These are phyloP conservation scores for Cutaneotrichosporon mucoides DNA, from an alignment of 1,284 basidiomycete genomes.

Conservation along the genomic window DNA sequence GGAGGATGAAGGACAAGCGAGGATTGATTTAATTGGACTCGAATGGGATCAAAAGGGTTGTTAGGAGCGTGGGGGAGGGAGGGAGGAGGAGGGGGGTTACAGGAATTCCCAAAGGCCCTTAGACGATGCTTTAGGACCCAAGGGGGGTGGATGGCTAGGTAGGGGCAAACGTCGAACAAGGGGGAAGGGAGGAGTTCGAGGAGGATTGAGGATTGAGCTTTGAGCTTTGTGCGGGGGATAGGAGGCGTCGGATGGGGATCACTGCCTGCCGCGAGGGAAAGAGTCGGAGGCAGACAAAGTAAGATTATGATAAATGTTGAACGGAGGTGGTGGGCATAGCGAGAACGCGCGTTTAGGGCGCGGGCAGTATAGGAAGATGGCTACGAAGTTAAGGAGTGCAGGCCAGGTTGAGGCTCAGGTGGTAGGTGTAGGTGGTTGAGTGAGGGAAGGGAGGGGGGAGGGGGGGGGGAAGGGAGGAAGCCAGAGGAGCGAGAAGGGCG, in stretches of 20 bases:
- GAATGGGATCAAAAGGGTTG: not conserved
- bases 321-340: no score
- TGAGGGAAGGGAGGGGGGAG: not conserved
- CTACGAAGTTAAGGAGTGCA: no score
- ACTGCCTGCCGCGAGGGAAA: no score
- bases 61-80: not conserved
- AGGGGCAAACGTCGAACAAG: not conserved
- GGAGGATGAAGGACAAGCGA: no score
- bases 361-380: no score
- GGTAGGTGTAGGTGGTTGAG: no score
- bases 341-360: no score
- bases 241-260: no score
- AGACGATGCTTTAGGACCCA: not conserved
- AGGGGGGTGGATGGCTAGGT: no score
- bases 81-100: not conserved
- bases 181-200: not conserved
- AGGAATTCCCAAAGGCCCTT: not conserved
- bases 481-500: no score
- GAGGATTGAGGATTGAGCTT: not conserved
- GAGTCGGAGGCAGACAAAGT: not conserved
- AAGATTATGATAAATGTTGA: not conserved
- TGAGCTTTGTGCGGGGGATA: not conserved
- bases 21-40: constrained; percentile 4
- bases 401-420: no score
- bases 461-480: not conserved